These are phyloP conservation scores for Cephalotrichum gorgonifer DNA, from an alignment of 2,329 filamentous ascomycete genomes.

Conservation along the genomic window DNA sequence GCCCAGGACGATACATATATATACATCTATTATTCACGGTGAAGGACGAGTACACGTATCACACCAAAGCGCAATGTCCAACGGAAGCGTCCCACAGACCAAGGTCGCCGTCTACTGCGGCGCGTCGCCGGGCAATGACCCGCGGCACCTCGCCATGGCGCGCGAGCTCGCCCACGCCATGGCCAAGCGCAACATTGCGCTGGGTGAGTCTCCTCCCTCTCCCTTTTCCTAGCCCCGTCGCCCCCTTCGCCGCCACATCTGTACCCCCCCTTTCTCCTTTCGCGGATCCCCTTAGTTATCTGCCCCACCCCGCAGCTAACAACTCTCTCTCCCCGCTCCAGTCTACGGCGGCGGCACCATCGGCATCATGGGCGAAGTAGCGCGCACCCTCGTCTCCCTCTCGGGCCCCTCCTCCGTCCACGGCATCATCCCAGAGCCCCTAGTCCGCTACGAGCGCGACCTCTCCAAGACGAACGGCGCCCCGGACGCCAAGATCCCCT, in stretches of 20 bases:
- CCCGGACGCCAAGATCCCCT: constrained; percentile 31
- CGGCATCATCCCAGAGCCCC: constrained; percentile 82
- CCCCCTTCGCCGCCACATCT: not conserved
- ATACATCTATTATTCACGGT: too few relatives aligned
- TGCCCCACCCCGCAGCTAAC: too few relatives aligned
- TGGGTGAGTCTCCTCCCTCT: constrained; percentile 37
- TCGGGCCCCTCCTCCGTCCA: constrained; percentile 75
- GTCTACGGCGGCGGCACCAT: constrained; percentile 94
- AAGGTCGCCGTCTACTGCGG: constrained; percentile 96
- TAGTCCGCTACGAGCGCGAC: constrained; percentile 69
- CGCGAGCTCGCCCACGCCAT: constrained; percentile 63
- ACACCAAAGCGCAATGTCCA: constrained; percentile 8
- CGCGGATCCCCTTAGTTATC: too few relatives aligned
- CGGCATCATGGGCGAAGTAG: constrained; percentile 91
- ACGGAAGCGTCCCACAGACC: constrained; percentile 27
- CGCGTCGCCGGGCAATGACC: constrained; percentile 61
- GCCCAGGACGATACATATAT: not conserved
- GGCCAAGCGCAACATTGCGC: constrained; percentile 64
- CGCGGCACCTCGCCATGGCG: constrained; percentile 69
- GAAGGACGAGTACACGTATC: not conserved
- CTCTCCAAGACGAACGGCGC: constrained; percentile 9
- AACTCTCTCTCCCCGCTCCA: constrained; percentile 17
- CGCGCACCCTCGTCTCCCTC: constrained; percentile 73
- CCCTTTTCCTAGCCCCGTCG: not conserved
- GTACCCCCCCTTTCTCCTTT: too few relatives aligned